Evolutionary conservation across 179 eudicot species (phyloP).

Genomic region (Corrigiola litoralis): DNA sequence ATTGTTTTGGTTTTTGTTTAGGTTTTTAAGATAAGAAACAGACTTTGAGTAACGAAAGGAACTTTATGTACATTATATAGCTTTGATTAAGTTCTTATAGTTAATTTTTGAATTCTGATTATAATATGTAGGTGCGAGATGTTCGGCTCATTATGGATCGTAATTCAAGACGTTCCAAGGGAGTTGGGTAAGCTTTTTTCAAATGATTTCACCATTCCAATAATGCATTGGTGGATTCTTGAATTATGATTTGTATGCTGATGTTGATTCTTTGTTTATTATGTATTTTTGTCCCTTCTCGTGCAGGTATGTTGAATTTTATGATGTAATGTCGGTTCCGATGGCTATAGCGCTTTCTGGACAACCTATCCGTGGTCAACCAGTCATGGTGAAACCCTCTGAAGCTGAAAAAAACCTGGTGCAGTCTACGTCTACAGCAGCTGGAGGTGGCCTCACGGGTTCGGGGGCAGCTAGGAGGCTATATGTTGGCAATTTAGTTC

Average conservation of each 20-base stretch:
- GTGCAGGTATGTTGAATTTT: conserved; percentile 86
- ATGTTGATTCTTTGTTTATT: too few relatives aligned
- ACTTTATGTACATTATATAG: neutral
- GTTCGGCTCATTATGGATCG: conserved; percentile 91
- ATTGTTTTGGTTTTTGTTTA: too few relatives aligned
- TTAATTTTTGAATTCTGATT: neutral
- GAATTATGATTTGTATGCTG: neutral
- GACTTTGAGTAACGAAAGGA: neutral
- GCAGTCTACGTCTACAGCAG: conserved; percentile 62
- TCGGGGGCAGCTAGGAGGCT: conserved; percentile 75
- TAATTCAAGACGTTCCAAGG: conserved; percentile 81
- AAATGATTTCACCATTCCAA: neutral
- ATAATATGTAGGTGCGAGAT: conserved; percentile 67
- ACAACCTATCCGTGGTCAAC: conserved; percentile 76
- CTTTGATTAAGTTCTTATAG: neutral
- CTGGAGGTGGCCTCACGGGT: conserved; percentile 53
- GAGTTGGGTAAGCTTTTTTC: conserved; percentile 67
- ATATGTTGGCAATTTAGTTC: conserved; percentile 81
- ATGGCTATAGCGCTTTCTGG: conserved; percentile 97
- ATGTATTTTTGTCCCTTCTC: neutral
- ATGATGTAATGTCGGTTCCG: conserved; percentile 90
- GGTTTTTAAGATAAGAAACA: too few relatives aligned
- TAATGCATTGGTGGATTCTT: neutral
- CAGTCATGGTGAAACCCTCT: conserved; percentile 96
- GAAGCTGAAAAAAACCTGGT: conserved; percentile 96